These are phyloP conservation scores for Metschnikowia gelsemii DNA, from an alignment of 805 yeast species.

Conservation along the genomic window DNA sequence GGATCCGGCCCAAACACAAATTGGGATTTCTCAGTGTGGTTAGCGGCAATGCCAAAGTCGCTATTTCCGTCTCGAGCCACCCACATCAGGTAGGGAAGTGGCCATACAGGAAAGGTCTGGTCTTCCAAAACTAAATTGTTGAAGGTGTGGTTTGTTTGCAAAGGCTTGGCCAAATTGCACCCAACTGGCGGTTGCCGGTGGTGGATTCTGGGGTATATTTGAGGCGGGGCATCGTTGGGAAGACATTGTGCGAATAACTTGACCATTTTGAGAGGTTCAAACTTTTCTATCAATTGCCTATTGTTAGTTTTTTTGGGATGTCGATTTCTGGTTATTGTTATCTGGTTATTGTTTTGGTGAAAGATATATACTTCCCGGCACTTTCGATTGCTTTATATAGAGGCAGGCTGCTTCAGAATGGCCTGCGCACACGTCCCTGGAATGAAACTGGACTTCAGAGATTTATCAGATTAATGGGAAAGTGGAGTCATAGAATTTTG, in stretches of 20 bases:
- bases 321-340: background rate
- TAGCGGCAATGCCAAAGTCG: conserved; percentile 63
- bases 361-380: too few relatives aligned
- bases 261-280: conserved; percentile 7
- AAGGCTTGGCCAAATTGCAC: conserved; percentile 36
- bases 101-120: conserved; percentile 72
- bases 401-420: too few relatives aligned
- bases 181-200: conserved; percentile 40
- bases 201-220: conserved; percentile 34
- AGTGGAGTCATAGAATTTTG: too few relatives aligned
- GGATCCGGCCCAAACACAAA: conserved; percentile 71
- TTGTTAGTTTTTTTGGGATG: background rate
- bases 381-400: too few relatives aligned
- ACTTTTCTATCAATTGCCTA: background rate
- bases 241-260: conserved; percentile 42
- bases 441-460: too few relatives aligned
- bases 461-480: too few relatives aligned
- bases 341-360: background rate
- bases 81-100: conserved; percentile 82
- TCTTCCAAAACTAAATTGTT: conserved; percentile 66
- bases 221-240: conserved; percentile 43
- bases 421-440: too few relatives aligned
- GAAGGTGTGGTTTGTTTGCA: conserved; percentile 77
- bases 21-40: conserved; percentile 59
- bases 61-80: conserved; percentile 45